Base-by-base conservation (phyloP, 257 asterid species). In the Anisodus acutangulus region DNA sequence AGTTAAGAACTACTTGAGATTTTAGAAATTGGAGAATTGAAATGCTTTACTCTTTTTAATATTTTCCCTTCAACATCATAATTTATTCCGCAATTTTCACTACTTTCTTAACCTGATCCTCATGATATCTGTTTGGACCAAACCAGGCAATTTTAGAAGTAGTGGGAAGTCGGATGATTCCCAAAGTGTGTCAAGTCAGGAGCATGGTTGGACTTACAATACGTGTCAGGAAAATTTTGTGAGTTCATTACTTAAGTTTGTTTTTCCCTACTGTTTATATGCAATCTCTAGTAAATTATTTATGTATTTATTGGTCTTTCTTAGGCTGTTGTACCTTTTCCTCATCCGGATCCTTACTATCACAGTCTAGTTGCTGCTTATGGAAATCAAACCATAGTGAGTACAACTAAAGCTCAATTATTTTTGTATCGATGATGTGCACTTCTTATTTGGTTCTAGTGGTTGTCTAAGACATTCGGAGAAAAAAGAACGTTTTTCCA, bases 301-400 rank as follows among this genome's bases (percentile, higher is more conserved):
- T 45, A 64, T 78, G 47, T 74, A 57, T 43, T 55, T 78, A 10
- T 80, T 53, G 51, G 53, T 60, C 57, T 66, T 81, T 22, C 39
- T 12, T 74, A 84, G 89, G 89, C 72, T 63, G 37, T 47, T 72
- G 39, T 53, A 76, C 87, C 89, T 22, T 39, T 63, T 64, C 54
- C 57, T 57, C 78, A 87, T 67, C 79, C 82, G 63, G 84, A 82
- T 67, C 51, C 84, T 11, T 82, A 82, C 79, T n/a, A 60, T 66
- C 78, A 22, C 54, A 83, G 83, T 6, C 35, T 67, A 13, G 39
- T 80, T 72, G 54, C 85, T 87, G 82, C 83, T n/a, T 84, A 84
- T 82, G 83, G 84, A 79, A 83, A 81, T 67, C 84, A 19, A 76
- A 49, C 83, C 83, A 17, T 79, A 84, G 89, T 87, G 83, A 87